Conservation (phyloP, 2,329 filamentous ascomycete species). For the Stemphylium vesicarium region DNA sequence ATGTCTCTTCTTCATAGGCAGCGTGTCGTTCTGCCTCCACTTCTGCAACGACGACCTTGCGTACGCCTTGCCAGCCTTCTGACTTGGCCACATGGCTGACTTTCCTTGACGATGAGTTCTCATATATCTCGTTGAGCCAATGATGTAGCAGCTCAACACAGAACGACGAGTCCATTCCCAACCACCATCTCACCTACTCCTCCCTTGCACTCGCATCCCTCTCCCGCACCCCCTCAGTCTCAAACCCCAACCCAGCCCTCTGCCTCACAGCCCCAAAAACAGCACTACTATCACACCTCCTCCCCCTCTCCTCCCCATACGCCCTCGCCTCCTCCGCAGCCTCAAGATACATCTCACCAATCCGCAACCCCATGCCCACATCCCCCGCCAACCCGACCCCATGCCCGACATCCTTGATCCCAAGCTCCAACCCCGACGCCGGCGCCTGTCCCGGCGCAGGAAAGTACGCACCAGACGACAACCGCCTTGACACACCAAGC, state of each 20-base stretch:
- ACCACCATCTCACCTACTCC: background rate
- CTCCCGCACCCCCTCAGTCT: constrained; percentile 46
- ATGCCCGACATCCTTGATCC: constrained; percentile 61
- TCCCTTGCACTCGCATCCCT: constrained; percentile 15
- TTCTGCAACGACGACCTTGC: constrained; percentile 75
- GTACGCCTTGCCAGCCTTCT: constrained; percentile 73
- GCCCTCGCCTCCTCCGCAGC: constrained; percentile 54
- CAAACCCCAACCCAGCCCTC: constrained; percentile 55
- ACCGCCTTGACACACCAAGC: constrained; percentile 30
- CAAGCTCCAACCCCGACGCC: constrained; percentile 58
- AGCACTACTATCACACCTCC: constrained; percentile 58
- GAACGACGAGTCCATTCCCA: background rate
- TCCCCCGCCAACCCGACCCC: constrained; percentile 54
- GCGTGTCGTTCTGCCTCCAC: constrained; percentile 60
- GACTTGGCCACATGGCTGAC: constrained; percentile 71
- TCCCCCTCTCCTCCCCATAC: constrained; percentile 44
- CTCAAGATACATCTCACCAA: constrained; percentile 53
- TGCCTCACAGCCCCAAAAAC: constrained; percentile 58
- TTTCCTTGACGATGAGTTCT: constrained; percentile 59
- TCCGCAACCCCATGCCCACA: constrained; percentile 49
- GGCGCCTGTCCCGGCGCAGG: constrained; percentile 45
- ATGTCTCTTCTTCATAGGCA: constrained; percentile 26
- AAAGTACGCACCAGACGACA: constrained; percentile 37
- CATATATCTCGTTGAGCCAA: too few relatives aligned
- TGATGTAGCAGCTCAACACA: background rate